These are phyloP conservation scores for Vitis hybrid DNA, from an alignment of 177 flowering plant species.

Conservation along the genomic window DNA sequence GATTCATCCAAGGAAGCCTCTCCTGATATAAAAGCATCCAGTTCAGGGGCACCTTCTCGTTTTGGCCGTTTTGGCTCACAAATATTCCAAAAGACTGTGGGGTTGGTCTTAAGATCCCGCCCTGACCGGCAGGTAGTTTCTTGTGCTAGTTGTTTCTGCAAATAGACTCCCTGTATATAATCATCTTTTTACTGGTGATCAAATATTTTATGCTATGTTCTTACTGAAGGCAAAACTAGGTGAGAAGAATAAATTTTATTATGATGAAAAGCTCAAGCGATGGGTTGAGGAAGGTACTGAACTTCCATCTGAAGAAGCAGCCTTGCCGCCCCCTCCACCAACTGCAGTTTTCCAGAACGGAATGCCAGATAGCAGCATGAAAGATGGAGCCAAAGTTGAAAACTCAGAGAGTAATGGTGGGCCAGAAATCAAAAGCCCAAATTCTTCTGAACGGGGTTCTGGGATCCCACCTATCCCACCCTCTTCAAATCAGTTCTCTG, in stretches of 20 bases:
- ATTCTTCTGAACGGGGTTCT: constrained; percentile 10
- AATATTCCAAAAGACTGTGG: constrained; percentile 33
- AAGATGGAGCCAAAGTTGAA: constrained; percentile 1
- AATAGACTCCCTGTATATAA: background rate
- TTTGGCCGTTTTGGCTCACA: constrained; percentile 33
- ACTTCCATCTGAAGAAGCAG: constrained; percentile 24
- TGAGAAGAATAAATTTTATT: constrained; percentile 30
- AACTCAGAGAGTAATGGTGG: background rate
- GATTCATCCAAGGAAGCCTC: constrained; percentile 19
- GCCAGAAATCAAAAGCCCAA: constrained; percentile 14
- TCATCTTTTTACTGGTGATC: background rate
- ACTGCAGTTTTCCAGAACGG: constrained; percentile 20
- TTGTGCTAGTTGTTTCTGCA: background rate
- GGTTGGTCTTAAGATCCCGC: constrained; percentile 23
- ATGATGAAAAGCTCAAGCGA: constrained; percentile 36
- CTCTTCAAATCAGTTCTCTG: constrained; percentile 17
- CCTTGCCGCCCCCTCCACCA: constrained; percentile 31
- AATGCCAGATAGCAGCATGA: constrained; percentile 6
- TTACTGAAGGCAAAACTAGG: constrained; percentile 30
- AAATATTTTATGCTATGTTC: background rate
- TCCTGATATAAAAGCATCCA: constrained; percentile 9
- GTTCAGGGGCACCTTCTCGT: constrained; percentile 19
- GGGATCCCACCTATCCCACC: constrained; percentile 26
- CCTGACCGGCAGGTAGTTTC: constrained; percentile 23
- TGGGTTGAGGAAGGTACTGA: constrained; percentile 37